A percentile compares a stretch with the other conserved stretches of the same genome.
phyloP scores from a whole-genome alignment of 2,329 filamentous ascomycete species.

The Malbranchea cinnamomea region DNA sequence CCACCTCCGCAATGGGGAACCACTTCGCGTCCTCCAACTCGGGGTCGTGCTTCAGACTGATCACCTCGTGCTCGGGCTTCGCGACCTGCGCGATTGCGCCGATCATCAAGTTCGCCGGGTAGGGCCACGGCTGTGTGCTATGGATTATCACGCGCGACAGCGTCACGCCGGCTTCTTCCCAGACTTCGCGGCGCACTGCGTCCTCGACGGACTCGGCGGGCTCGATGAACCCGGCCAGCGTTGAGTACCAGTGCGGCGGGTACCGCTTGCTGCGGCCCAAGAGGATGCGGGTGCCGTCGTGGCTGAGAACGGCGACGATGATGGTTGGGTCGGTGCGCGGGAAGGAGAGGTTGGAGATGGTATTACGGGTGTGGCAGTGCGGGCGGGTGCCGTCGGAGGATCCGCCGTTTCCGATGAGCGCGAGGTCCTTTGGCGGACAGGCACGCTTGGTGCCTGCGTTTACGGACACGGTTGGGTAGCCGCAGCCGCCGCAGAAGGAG shows the following conservation, averaged over 20 bases:
- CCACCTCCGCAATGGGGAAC: constrained; percentile 69
- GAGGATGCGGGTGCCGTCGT: constrained; percentile 61
- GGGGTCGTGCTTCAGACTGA: constrained; percentile 73
- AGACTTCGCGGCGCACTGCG: constrained; percentile 67
- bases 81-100: constrained; percentile 72
- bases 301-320: constrained; percentile 81
- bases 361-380: constrained; percentile 66
- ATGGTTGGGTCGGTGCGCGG: constrained; percentile 88
- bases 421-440: constrained; percentile 30
- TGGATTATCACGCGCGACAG: constrained; percentile 69
- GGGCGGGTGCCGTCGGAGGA: constrained; percentile 32
- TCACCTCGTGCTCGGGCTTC: constrained; percentile 60
- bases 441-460: constrained; percentile 32
- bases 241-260: constrained; percentile 75
- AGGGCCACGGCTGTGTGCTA: constrained; percentile 77
- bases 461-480: constrained; percentile 53
- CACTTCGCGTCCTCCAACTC: constrained; percentile 84
- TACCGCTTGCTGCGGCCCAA: constrained; percentile 76
- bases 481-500: constrained; percentile 82
- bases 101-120: constrained; percentile 74
- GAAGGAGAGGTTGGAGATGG: constrained; percentile 81
- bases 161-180: constrained; percentile 68
- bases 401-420: constrained; percentile 16
- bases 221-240: constrained; percentile 75
- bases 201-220: constrained; percentile 76